These are phyloP conservation scores for Melaleuca alternifolia DNA, from an alignment of 345 rosid genomes.

Conservation along the genomic window DNA sequence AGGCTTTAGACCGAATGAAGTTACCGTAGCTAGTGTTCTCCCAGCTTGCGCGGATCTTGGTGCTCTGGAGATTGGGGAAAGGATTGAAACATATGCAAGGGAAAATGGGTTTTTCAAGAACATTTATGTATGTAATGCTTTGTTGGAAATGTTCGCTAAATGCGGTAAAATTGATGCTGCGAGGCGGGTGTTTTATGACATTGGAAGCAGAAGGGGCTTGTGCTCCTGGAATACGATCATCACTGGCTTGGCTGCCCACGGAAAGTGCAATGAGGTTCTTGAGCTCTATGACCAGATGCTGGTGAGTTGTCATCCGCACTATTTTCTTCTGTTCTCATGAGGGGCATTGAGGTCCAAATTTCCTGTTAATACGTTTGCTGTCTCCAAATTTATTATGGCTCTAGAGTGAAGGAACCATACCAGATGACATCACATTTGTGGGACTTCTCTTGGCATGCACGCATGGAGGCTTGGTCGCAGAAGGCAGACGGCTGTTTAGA, in stretches of 20 bases:
- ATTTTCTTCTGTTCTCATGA: neutral
- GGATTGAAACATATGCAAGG: conserved; percentile 52
- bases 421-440: conserved; percentile 71
- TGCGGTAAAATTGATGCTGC: conserved; percentile 61
- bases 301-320: conserved; percentile 20
- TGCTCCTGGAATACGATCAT: conserved; percentile 94
- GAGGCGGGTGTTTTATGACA: conserved; percentile 40
- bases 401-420: conserved; percentile 6
- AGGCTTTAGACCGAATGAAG: conserved; percentile 45
- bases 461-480: conserved; percentile 57
- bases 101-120: conserved; percentile 48
- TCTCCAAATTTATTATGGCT: neutral
- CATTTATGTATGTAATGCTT: conserved; percentile 50
- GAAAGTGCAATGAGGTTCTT: conserved; percentile 47
- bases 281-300: conserved; percentile 48
- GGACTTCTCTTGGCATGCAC: conserved; percentile 77
- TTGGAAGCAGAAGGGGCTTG: conserved; percentile 46
- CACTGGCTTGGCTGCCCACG: conserved; percentile 63
- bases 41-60: conserved; percentile 71
- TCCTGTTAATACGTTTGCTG: neutral
- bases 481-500: conserved; percentile 39
- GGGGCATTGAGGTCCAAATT: neutral
- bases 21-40: conserved; percentile 61
- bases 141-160: conserved; percentile 61
- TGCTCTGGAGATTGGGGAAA: conserved; percentile 55